Base-by-base conservation (phyloP, 225 moss, liverwort and hornwort species). In the Pseudisothecium myosuroides region DNA sequence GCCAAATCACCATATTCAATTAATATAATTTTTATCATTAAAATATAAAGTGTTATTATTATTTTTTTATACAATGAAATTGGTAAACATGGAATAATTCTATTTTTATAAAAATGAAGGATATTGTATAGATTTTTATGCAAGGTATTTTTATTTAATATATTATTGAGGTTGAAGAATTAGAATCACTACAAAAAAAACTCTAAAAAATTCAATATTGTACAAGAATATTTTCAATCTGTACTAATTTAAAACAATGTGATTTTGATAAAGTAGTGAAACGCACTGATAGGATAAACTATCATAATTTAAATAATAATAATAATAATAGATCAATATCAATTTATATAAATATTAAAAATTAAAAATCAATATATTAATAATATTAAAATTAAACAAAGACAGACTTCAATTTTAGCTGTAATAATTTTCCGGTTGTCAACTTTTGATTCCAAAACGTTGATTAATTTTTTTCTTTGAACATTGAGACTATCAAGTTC, bases 361-460 rank as follows among this genome's bases (percentile, higher is more conserved):
- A 82, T 73, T 4, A 36, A 11, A 32, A 37, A 12, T 10, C 4
- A 11, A 50, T 5, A 11, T 20, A 37, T 66, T 19, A 1, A 27
- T 11, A 26, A 26, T 50, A 49, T 32, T 24, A 39, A 19, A 47
- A 69, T 28, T 7, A 66, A 67, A 17, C 12, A 65, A 37, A 80
- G 45, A 29, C 49, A 36, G 77, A 98, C 97, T 96, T 99, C 96
- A 22, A 99, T 89, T 92, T 95, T 97, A 8, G 81, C 34, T 32
- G 87, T 87, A 67, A 99, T 99, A 32, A 88, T 27, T 90, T 96
- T 97, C 1, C 97, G 95, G 5, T 62, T 96, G 14, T 93, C 96
- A 49, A 99, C 92, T 88, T 93, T 93, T 52, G 64, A 81, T 86
- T 97, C 97, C 45, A 99, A 89, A 67, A 85, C 81, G 62, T 80